Base-by-base conservation (phyloP, 140 eudicot genomes). In the Anethum foeniculum region DNA sequence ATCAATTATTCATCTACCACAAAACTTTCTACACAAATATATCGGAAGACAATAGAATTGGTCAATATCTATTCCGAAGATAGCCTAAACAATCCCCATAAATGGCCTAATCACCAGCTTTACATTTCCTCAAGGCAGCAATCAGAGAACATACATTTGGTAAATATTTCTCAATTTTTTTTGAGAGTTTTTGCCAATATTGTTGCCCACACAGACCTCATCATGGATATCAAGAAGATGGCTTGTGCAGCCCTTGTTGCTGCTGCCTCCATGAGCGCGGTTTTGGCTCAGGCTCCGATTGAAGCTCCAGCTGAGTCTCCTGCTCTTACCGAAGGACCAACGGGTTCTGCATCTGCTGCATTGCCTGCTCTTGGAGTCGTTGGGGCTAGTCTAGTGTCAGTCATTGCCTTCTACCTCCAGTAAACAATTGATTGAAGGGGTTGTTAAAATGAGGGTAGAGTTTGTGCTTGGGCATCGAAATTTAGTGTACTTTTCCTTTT, bases 191-290 rank as follows among this genome's bases (percentile, higher is more conserved):
- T 77, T 77, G 71, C 71, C 49, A n/a, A 77, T 11, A 51, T n/a
- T 3, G 1, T 43, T 41, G 25, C 56, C 77, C 60, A 23, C 49
- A 23, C 32, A 19, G 14, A 36, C 48, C 48, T 72, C 18, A 25
- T 7, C 36, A 77, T 77, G 80, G 80, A 77, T 21, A 77, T 77
- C 71, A 77, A 77, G 80, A 54, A 36, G 80, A 77, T 77, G 23
- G 80, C 80, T 1, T 77, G 47, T 27, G 80, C 80, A 10, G 80
- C 80, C 49, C 80, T 77, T 54, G 69, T 77, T 3, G 80, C 80
- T 43, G 80, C 80, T 7, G 80, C 80, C 51, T 77, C 71, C 47
- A 36, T 77, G 80, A 49, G 34, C 19, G 80, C 51, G 4, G 80
- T 56, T 11, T 49, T 54, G 80, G 80, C 80, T 77, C 69, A 77